Evolutionary conservation across 257 asterid genomes (phyloP).

Genomic region (Petunia axillaris): DNA sequence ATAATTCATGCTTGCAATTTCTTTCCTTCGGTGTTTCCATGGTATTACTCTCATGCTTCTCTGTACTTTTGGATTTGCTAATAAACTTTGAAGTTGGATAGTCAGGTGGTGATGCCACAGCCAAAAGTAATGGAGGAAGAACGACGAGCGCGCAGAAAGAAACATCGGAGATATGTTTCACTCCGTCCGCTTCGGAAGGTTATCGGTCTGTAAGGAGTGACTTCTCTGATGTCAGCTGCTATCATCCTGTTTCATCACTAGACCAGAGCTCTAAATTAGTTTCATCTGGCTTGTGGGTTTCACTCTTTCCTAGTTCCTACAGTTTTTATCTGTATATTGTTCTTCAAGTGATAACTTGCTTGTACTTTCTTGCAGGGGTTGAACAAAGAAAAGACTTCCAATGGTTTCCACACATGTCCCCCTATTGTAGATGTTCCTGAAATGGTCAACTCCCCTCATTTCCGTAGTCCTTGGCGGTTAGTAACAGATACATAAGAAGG

Average conservation of each 20-base stretch:
- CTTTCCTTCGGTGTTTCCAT: background rate
- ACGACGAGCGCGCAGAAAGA: slow-evolving; percentile 30
- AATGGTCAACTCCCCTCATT: slow-evolving; percentile 12
- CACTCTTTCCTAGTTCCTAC: background rate
- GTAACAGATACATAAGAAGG: background rate
- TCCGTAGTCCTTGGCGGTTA: background rate
- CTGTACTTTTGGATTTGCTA: slow-evolving; percentile 26
- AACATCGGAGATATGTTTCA: slow-evolving; percentile 33
- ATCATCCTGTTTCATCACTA: slow-evolving; percentile 1
- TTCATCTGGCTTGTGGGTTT: slow-evolving; percentile 35
- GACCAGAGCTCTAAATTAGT: slow-evolving; percentile 25
- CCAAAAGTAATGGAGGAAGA: slow-evolving; percentile 31
- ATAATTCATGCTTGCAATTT: slow-evolving; percentile 9
- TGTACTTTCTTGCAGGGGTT: slow-evolving; percentile 21
- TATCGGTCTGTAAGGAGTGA: slow-evolving; percentile 38
- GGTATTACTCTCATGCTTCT: slow-evolving; percentile 18
- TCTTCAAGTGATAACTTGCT: slow-evolving; percentile 2
- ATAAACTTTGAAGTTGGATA: slow-evolving; percentile 36
- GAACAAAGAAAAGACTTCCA: slow-evolving; percentile 22
- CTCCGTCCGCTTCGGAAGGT: slow-evolving; percentile 41
- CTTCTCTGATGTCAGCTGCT: slow-evolving; percentile 29
- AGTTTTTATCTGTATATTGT: background rate
- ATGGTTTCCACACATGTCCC: slow-evolving; percentile 13
- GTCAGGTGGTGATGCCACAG: slow-evolving; percentile 36
- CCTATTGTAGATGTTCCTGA: slow-evolving; percentile 24